Conservation (phyloP, 805 yeast genomes). For the Dipodascus albidus region DNA sequence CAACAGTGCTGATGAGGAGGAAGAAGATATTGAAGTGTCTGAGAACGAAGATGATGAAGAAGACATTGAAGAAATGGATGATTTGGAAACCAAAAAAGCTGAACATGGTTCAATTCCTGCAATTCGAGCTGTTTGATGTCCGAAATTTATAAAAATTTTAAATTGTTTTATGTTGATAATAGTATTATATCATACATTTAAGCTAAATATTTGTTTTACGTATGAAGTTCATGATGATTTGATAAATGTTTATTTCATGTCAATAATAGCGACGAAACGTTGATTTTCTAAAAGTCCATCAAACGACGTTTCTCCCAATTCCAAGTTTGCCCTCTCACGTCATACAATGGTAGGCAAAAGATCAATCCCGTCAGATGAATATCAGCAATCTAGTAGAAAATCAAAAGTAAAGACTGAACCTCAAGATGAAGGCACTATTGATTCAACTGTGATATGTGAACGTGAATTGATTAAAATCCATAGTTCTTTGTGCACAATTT, state of each 20-base stretch:
- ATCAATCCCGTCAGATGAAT: background rate
- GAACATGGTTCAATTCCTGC: conserved; percentile 16
- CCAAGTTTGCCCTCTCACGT: too few species aligned
- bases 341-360: background rate
- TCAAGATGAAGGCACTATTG: background rate
- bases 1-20: conserved; percentile 36
- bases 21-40: conserved; percentile 30
- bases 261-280: too few species aligned
- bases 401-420: background rate
- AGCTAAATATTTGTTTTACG: too few species aligned
- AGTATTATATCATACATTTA: too few species aligned
- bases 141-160: too few species aligned
- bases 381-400: background rate
- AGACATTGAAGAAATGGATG: conserved; percentile 32
- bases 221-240: too few species aligned
- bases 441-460: background rate
- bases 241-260: too few species aligned
- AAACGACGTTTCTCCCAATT: too few species aligned
- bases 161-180: background rate
- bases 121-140: background rate
- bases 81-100: conserved; percentile 24
- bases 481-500: conserved; percentile 32
- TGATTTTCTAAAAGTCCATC: too few species aligned
- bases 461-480: background rate
- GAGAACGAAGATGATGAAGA: conserved; percentile 32